phyloP scores from a whole-genome alignment of 306 rosid genomes.

The Prosopis cineraria region DNA sequence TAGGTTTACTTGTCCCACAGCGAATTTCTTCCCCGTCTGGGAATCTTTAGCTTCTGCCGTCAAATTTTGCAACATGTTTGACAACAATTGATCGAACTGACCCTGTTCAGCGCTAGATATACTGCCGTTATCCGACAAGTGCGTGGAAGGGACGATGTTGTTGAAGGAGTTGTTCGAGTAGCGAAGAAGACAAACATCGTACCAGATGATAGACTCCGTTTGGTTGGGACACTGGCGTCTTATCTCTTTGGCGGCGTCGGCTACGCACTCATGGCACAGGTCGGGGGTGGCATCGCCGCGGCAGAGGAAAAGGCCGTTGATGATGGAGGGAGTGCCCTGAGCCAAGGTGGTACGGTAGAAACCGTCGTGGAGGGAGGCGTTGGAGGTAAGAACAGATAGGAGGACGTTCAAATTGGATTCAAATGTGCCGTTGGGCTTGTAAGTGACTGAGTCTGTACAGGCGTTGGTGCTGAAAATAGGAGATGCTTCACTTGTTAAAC shows the following conservation, averaged over 20 bases:
- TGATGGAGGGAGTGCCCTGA: neutral
- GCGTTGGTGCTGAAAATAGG: neutral
- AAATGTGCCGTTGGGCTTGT: constrained; percentile 46
- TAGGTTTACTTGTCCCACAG: constrained; percentile 28
- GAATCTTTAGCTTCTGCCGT: constrained; percentile 11
- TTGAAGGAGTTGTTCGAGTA: constrained; percentile 42
- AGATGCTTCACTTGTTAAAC: constrained; percentile 19
- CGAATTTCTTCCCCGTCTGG: constrained; percentile 30
- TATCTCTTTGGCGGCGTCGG: constrained; percentile 35
- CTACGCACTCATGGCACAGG: constrained; percentile 46
- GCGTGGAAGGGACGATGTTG: constrained; percentile 5
- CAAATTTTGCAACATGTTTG: constrained; percentile 6
- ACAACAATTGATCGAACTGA: constrained; percentile 25
- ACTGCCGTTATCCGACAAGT: neutral
- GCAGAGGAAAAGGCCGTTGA: constrained; percentile 62
- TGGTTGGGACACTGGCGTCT: constrained; percentile 34
- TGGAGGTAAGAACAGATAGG: constrained; percentile 50
- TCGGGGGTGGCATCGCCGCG: constrained; percentile 47
- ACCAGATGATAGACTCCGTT: constrained; percentile 55
- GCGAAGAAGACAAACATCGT: constrained; percentile 47
- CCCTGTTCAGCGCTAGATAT: constrained; percentile 4
- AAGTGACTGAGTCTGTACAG: constrained; percentile 28
- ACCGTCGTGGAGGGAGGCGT: constrained; percentile 41
- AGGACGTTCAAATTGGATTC: constrained; percentile 42
- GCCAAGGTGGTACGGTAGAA: constrained; percentile 38